Evolutionary conservation across 805 yeast species (phyloP), one percentile per base, ranked within the genome.

Genomic region (Wickerhamiella brachini): DNA sequence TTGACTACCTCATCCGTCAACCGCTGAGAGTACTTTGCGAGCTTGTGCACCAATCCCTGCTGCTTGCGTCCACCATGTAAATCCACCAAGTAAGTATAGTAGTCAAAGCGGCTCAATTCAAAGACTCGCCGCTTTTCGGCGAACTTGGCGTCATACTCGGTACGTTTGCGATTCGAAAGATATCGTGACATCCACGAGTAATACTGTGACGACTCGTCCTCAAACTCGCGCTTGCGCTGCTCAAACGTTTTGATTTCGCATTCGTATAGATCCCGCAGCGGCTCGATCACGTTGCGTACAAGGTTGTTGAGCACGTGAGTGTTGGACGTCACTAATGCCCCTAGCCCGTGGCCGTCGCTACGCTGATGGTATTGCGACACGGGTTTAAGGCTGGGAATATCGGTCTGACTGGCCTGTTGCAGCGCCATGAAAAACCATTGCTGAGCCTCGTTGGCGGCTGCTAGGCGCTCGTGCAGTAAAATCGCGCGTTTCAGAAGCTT

Each of bases 121-220:
- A 71, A 71, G 6, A 59, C 56, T 43, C 62, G 65, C 26, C 70
- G 61, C 55, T 68, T 68, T 23, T 65, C 71, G 34, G 65, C 59
- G 50, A 70, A 71, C 57, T 71, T 72, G 10, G 66, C 55, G 51
- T 70, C 74, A 17, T 64, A 57, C 18, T 53, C 54, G 44, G 62
- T 62, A 54, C 61, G 62, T 37, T 64, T 63, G 51, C 66, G 67
- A 51, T 61, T 62, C 13, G 71, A 56, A 22, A 71, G 59, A 50
- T 71, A 71, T n/a, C 72, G 58, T 13, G 72, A 62, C 48, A 71
- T 63, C 73, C 74, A 71, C 34, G 71, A 61, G 55, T 71, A 71
- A 56, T 71, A 71, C 54, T 71, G 72, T 24, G 64, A 58, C 17
- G 71, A 67, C 48, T 69, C 71, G 46, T 71, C 75, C 49, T 71